Evolutionary conservation across 768 basidiomycete species (phyloP).

Genomic region (Lentinula lateritia): DNA sequence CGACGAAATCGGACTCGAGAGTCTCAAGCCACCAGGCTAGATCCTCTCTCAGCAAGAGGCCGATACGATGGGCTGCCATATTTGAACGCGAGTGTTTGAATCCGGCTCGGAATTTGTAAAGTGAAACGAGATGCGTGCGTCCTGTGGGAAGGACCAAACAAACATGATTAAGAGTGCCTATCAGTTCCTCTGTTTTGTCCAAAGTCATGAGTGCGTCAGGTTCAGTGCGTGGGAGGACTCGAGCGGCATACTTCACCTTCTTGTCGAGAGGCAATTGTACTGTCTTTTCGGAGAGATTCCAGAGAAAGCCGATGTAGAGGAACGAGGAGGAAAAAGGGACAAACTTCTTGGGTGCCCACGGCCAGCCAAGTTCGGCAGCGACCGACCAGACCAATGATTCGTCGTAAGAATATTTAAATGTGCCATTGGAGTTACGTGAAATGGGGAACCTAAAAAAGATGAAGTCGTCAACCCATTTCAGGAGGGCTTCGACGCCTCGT

Average conservation of each 20-base stretch:
- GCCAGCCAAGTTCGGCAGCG: conserved; percentile 16
- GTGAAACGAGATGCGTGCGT: conserved; percentile 17
- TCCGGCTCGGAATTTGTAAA: conserved; percentile 21
- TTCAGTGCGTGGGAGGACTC: background rate
- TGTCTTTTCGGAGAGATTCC: conserved; percentile 22
- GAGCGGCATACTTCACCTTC: conserved; percentile 19
- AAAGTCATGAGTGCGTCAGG: conserved; percentile 13
- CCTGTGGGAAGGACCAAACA: conserved; percentile 12
- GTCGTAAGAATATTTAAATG: conserved; percentile 9
- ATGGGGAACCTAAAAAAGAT: conserved; percentile 17
- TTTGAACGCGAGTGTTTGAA: conserved; percentile 11
- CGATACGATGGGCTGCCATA: too few species aligned
- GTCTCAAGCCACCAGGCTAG: background rate
- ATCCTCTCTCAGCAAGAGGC: too few species aligned
- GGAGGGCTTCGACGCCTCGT: background rate
- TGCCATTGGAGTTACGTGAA: background rate
- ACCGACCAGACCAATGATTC: conserved; percentile 12
- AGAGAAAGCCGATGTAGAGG: too few species aligned
- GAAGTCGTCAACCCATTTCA: conserved; percentile 27
- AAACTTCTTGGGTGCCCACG: conserved; percentile 16
- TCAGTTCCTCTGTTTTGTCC: conserved; percentile 13
- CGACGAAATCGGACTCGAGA: background rate
- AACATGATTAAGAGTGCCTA: conserved; percentile 32
- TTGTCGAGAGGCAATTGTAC: conserved; percentile 27
- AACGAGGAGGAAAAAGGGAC: conserved; percentile 9